Conservation (phyloP, 78 protist genomes). For the Dictyostelium brefeldianum region DNA sequence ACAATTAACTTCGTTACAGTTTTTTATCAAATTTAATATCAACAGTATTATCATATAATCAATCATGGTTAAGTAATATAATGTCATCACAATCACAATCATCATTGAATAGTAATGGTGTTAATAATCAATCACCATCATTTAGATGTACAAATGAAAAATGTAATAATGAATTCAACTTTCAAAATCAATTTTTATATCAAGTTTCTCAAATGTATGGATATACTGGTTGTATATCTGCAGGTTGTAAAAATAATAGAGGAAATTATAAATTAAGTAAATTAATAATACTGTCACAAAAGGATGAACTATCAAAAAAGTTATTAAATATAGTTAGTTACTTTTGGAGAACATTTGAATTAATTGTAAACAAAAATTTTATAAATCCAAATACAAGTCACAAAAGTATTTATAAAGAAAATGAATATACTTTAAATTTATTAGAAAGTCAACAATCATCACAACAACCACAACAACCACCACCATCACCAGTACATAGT, state of each 20-base stretch:
- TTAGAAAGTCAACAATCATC: not conserved
- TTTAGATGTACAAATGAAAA: slow-evolving; percentile 48
- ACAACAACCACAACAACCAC: not conserved
- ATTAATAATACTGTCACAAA: slow-evolving; percentile 23
- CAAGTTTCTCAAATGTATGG: slow-evolving; percentile 70
- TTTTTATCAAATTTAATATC: slow-evolving; percentile 69
- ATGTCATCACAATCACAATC: not conserved
- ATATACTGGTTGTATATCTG: slow-evolving; percentile 51
- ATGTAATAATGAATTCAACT: slow-evolving; percentile 34
- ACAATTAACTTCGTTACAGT: no score
- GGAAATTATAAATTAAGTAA: slow-evolving; percentile 10
- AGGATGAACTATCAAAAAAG: slow-evolving; percentile 43
- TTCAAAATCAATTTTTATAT: slow-evolving; percentile 61
- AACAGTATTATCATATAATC: slow-evolving; percentile 55
- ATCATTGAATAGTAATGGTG: not conserved
- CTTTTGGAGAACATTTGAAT: slow-evolving; percentile 73
- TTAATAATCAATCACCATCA: not conserved
- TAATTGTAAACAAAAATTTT: slow-evolving; percentile 39
- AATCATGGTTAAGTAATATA: slow-evolving; percentile 52
- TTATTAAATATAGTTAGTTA: slow-evolving; percentile 52
- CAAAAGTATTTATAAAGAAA: not conserved
- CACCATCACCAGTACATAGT: not conserved
- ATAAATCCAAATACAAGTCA: slow-evolving; percentile 12
- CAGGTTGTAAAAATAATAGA: slow-evolving; percentile 46
- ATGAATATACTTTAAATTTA: not conserved